A percentile compares a stretch with the other conserved stretches of the same genome.
These are phyloP conservation scores for Calycina herbarum DNA, from an alignment of 2,329 filamentous ascomycete genomes.

Conservation along the genomic window DNA sequence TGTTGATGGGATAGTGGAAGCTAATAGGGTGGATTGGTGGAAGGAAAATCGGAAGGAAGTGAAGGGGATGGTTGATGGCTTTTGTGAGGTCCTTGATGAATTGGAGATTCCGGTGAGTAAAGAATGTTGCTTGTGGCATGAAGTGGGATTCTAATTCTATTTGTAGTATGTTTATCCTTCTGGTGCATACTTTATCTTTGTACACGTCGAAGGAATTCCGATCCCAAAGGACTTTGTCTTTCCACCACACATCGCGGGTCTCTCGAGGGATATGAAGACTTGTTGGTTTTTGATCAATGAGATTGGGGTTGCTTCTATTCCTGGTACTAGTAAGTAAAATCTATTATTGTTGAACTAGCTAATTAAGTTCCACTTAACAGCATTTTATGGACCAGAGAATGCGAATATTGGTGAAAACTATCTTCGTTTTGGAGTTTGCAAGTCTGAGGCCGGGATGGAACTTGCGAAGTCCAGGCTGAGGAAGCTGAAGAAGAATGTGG, in stretches of 20 bases:
- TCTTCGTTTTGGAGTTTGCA: slow-evolving; percentile 2
- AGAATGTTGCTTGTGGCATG: not conserved
- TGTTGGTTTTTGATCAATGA: slow-evolving; percentile 14
- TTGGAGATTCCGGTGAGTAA: not conserved
- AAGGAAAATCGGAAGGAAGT: not conserved
- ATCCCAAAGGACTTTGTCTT: not conserved
- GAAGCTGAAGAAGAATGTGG: not conserved
- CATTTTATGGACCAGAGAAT: not conserved
- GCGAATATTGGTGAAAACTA: not conserved
- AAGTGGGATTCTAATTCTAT: not conserved
- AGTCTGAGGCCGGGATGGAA: not conserved
- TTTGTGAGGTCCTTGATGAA: not conserved
- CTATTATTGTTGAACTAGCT: not conserved
- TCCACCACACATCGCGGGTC: not conserved
- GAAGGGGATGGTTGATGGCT: not conserved
- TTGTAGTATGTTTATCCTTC: not conserved
- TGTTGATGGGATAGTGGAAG: not conserved
- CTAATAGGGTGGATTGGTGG: not conserved
- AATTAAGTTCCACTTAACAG: not conserved
- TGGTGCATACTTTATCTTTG: not conserved
- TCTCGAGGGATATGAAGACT: not conserved
- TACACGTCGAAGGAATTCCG: not conserved
- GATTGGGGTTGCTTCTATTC: slow-evolving; percentile 7
- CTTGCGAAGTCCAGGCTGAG: not conserved
- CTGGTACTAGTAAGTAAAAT: not conserved